A percentile compares a stretch with the other conserved stretches of the same genome.
phyloP scores from a whole-genome alignment of 805 yeast species.

The Metschnikowia lachancei region DNA sequence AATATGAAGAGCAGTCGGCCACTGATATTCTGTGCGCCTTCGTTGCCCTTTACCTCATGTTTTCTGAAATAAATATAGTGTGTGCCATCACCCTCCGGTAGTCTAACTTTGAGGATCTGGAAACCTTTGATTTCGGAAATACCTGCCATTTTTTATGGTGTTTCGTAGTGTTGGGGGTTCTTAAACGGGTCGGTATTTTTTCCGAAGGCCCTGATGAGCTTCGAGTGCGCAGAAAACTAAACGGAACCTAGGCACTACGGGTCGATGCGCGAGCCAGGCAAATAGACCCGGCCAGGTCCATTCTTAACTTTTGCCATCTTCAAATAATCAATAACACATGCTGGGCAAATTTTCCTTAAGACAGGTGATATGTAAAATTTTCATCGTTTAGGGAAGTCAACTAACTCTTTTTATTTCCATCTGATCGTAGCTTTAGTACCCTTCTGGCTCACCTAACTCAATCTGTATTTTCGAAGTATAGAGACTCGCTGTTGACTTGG shows the following conservation, averaged over 20 bases:
- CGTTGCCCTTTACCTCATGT: slow-evolving; percentile 48
- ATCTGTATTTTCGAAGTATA: too few relatives aligned
- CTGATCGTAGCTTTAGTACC: neutral
- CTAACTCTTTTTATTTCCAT: too few relatives aligned
- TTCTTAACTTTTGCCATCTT: too few relatives aligned
- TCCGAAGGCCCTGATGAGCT: slow-evolving; percentile 6
- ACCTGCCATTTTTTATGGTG: slow-evolving; percentile 11
- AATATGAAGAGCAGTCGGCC: slow-evolving; percentile 65
- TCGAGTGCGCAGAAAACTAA: slow-evolving; percentile 1
- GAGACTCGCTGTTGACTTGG: neutral
- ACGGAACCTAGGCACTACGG: neutral
- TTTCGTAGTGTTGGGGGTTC: neutral
- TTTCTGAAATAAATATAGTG: slow-evolving; percentile 69
- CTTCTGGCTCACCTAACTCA: neutral
- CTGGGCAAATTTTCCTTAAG: too few relatives aligned
- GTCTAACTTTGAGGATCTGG: slow-evolving; percentile 46
- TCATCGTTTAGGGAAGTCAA: too few relatives aligned
- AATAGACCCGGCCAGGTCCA: too few relatives aligned
- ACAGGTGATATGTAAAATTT: too few relatives aligned
- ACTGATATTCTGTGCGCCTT: slow-evolving; percentile 10
- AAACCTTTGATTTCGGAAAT: slow-evolving; percentile 55
- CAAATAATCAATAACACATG: too few relatives aligned
- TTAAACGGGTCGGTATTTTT: neutral
- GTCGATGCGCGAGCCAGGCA: neutral
- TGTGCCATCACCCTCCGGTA: slow-evolving; percentile 36